A percentile compares a stretch with the other conserved stretches of the same genome.
Evolutionary conservation across 2,329 filamentous ascomycete genomes (phyloP).

Genomic region (Pseudogymnoascus sp.): DNA sequence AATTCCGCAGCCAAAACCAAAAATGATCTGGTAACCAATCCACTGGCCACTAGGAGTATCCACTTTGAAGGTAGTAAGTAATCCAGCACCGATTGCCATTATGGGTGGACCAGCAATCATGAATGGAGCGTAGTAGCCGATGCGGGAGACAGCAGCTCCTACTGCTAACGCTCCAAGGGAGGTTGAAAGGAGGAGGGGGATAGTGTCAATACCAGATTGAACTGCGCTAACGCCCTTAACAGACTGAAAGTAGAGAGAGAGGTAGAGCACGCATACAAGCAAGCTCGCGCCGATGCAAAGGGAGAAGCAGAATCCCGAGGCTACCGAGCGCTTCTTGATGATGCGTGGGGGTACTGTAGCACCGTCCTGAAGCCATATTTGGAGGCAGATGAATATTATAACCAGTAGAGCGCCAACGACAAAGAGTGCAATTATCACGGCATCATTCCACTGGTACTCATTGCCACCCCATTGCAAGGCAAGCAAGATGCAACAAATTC

Average conservation of each 20-base stretch:
- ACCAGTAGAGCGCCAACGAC: slow-evolving; percentile 20
- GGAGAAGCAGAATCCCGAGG: slow-evolving; percentile 25
- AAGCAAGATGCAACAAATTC: slow-evolving; percentile 29
- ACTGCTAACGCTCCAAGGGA: slow-evolving; percentile 24
- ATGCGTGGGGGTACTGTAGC: slow-evolving; percentile 32
- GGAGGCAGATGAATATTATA: slow-evolving; percentile 17
- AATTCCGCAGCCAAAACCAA: slow-evolving; percentile 11
- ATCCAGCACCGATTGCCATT: slow-evolving; percentile 32
- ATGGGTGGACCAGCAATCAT: slow-evolving; percentile 20
- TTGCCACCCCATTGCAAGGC: slow-evolving; percentile 35
- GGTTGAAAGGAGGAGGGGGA: slow-evolving; percentile 28
- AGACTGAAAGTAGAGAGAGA: slow-evolving; percentile 40
- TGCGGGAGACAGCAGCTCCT: slow-evolving; percentile 28
- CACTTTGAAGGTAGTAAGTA: slow-evolving; percentile 31
- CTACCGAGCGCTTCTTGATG: slow-evolving; percentile 28
- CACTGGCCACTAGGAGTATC: slow-evolving; percentile 29
- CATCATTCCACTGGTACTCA: slow-evolving; percentile 31
- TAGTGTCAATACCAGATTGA: slow-evolving; percentile 31
- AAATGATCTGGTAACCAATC: slow-evolving; percentile 25
- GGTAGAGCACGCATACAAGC: slow-evolving; percentile 30
- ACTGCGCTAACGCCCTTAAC: slow-evolving; percentile 32
- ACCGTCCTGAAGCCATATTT: slow-evolving; percentile 15
- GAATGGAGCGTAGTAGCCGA: slow-evolving; percentile 24
- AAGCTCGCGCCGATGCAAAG: slow-evolving; percentile 28
- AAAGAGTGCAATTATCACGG: slow-evolving; percentile 28